Evolutionary conservation across 371 early-diverging fungal species (phyloP).

Genomic region (Mucor ambiguus): DNA sequence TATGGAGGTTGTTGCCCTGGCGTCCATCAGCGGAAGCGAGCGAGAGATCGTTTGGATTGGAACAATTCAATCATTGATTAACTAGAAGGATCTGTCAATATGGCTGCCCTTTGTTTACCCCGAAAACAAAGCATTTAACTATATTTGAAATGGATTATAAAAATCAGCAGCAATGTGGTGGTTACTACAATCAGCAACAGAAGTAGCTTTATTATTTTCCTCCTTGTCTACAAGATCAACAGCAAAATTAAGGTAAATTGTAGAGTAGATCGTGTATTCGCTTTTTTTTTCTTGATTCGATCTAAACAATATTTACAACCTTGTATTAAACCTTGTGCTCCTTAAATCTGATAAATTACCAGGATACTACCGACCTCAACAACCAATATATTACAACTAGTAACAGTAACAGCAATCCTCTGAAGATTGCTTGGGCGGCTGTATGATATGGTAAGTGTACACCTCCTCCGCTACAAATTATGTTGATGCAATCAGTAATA

Average conservation of each 20-base stretch:
- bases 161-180: background rate
- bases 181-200: slow-evolving; percentile 8
- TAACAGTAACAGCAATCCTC: background rate
- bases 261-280: background rate
- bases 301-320: background rate
- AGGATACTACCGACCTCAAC: slow-evolving; percentile 22
- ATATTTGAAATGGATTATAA: slow-evolving; percentile 1
- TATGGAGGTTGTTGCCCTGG: too few relatives aligned
- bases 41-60: background rate
- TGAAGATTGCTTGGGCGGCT: background rate
- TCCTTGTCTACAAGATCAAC: background rate
- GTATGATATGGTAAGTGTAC: slow-evolving; percentile 9
- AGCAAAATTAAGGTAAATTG: slow-evolving; percentile 2
- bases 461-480: background rate
- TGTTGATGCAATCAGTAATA: background rate
- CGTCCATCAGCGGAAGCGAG: background rate
- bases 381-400: slow-evolving; percentile 16
- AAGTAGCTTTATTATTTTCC: background rate
- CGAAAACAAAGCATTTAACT: background rate
- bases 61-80: background rate
- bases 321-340: background rate
- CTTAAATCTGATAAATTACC: background rate
- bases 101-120: background rate
- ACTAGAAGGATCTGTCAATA: background rate
- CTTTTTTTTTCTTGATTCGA: background rate